A percentile compares a stretch with the other conserved stretches of the same genome.
These are phyloP conservation scores for Podila epigama DNA, from an alignment of 192 early-diverging fungal genomes.

Conservation along the genomic window DNA sequence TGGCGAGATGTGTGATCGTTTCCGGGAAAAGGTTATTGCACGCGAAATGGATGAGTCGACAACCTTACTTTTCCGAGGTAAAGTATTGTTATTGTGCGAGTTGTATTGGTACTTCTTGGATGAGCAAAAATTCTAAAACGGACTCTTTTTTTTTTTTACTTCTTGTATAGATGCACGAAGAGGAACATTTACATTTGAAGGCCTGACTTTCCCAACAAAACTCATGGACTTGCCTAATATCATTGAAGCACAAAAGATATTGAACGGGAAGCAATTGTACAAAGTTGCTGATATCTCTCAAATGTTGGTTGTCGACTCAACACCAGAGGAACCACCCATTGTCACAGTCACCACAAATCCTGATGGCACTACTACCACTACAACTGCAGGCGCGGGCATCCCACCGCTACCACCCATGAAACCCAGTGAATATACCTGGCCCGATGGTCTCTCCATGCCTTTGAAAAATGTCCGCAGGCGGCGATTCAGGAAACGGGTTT, in stretches of 20 bases:
- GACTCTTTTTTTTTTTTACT: neutral
- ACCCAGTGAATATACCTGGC: constrained; percentile 72
- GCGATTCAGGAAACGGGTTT: constrained; percentile 82
- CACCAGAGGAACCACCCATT: constrained; percentile 3
- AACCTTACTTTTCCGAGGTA: constrained; percentile 53
- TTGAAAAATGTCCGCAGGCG: constrained; percentile 77
- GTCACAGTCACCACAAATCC: neutral
- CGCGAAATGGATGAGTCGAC: constrained; percentile 53
- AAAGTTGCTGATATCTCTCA: constrained; percentile 88
- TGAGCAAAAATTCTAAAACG: neutral
- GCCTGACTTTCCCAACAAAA: constrained; percentile 62
- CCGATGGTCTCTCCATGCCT: constrained; percentile 82
- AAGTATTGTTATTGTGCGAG: no score
- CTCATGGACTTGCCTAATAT: constrained; percentile 88
- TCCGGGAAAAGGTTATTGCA: constrained; percentile 58
- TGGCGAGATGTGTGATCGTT: constrained; percentile 54
- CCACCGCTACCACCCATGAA: constrained; percentile 24
- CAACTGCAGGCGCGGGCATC: no score
- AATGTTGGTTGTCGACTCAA: constrained; percentile 52
- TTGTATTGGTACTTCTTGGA: no score
- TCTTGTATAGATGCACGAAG: constrained; percentile 59
- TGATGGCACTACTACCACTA: constrained; percentile 2
- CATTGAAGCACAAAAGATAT: constrained; percentile 86
- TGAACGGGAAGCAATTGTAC: constrained; percentile 86
- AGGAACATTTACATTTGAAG: constrained; percentile 65